These are phyloP conservation scores for Fusarium nygamai DNA, from an alignment of 2,329 filamentous ascomycete species.

Conservation along the genomic window DNA sequence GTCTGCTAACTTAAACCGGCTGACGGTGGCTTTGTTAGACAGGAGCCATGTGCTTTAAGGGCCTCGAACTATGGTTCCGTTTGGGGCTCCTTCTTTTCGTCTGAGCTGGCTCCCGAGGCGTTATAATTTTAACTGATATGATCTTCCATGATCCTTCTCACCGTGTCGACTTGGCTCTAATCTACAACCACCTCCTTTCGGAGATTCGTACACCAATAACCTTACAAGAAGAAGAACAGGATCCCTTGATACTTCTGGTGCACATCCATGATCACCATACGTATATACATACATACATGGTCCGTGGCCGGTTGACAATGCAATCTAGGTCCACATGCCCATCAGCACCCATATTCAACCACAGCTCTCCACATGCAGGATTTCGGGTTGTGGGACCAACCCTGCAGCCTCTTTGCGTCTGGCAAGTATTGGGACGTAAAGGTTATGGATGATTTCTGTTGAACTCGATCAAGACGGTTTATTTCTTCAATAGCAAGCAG, in stretches of 20 bases:
- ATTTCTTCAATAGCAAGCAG: conserved; percentile 12
- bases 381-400: conserved; percentile 39
- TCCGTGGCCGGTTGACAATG: conserved; percentile 35
- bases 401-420: conserved; percentile 30
- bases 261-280: conserved; percentile 38
- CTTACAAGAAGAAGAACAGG: not conserved
- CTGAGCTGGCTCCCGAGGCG: conserved; percentile 11
- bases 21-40: not conserved
- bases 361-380: conserved; percentile 11
- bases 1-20: not conserved
- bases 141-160: not conserved
- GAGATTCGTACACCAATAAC: conserved; percentile 1
- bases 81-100: conserved; percentile 12
- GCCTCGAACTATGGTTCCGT: conserved; percentile 1
- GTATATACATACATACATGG: conserved; percentile 28
- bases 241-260: conserved; percentile 5
- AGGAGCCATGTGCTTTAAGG: not conserved
- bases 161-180: conserved; percentile 9
- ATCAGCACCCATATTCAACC: conserved; percentile 28
- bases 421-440: conserved; percentile 12
- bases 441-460: conserved; percentile 15
- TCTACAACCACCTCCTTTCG: conserved; percentile 21
- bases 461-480: conserved; percentile 13
- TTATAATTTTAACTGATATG: conserved; percentile 10
- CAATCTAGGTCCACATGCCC: conserved; percentile 42